Base-by-base conservation (phyloP, 2,329 filamentous ascomycete genomes). In the Harringtonia lauricola region DNA sequence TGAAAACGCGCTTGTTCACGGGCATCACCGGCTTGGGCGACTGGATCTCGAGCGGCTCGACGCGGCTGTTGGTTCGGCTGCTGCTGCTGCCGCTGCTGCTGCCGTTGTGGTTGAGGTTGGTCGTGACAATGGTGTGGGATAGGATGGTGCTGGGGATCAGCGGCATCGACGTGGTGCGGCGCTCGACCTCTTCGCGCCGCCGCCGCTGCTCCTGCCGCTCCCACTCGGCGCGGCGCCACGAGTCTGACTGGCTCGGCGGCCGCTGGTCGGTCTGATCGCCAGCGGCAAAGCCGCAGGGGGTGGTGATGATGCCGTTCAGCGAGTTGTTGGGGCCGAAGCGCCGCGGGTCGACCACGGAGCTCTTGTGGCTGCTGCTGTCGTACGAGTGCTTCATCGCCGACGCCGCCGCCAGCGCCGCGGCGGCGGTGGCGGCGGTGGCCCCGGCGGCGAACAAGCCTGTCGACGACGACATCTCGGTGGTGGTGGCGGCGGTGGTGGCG, bases 21-120 rank as follows among this genome's bases (percentile, higher is more conserved):
- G 85, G 86, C 3, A 74, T 70, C 46, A 86, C 74, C 2, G 89
- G 89, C 52, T 88, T 82, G 3, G 89, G 89, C 54, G 94, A 86
- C 58, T 92, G 83, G n/a, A 95, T 69, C 12, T 81, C 79, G 13
- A 34, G 36, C 9, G 35, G 10, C 18, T 37, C 28, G 8, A 24
- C 26, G 21, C 36, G 34, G 28, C 40, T 41, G 24, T 28, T 3
- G 19, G 13, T 17, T 18, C 22, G 7, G 17, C 10, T 12, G 8
- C 15, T 12, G 22, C 31, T 2, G 33, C 18, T 2, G 33, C 15
- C n/a, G 22, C 24, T 9, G 21, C 31, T 2, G 33, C 40, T 14
- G 18, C 22, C n/a, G 12, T 12, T 4, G 31, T 22, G 2, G 40
- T 35, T 9, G 33, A 10, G 13, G 33, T 10, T 18, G 24, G 7